Evolutionary conservation across 306 rosid genomes (phyloP), one percentile per base, ranked within the genome.

Genomic region (Cicer chorassanicum): DNA sequence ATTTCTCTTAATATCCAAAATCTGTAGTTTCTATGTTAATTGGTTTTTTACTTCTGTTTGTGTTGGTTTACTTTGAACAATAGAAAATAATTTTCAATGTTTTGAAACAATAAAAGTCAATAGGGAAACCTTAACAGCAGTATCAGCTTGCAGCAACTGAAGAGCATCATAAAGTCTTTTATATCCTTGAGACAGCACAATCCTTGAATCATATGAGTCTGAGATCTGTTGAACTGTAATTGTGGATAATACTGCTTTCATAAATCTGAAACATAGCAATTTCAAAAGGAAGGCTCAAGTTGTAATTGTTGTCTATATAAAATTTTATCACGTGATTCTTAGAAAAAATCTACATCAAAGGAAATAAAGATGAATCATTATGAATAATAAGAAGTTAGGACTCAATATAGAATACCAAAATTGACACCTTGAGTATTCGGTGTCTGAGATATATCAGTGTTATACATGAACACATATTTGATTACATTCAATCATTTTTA

Each of bases 131-230:
- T 87, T 85, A 50, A 88, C 54, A 9, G 80, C 70, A 29, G 88
- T 88, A 84, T 90, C 94, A 13, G 77, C 68, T 70, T 69, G 89
- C 63, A 87, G 75, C 84, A 86, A 70, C 60, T 40, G 88, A 73
- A 88, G 72, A 72, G 89, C 91, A 46, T 87, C 80, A 53, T 57
- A 51, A 48, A 88, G 56, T 63, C 78, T 86, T 67, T 65, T 59
- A 65, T 68, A 84, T 64, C 93, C 93, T 2, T 51, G 71, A 14
- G 88, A 80, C 21, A 79, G 42, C 70, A 85, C 77, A 2, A 73
- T 56, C 72, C 68, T 87, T 29, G 88, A 63, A 73, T 68, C 86
- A 68, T 18, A 51, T n/a, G 82, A 43, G 41, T 76, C 77, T 55
- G 73, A 24, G 64, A 82, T 79, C 45, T 81, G 83, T 63, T 82